phyloP scores from a whole-genome alignment of 371 early-diverging fungal genomes.

The Syncephalastrum monosporum region DNA sequence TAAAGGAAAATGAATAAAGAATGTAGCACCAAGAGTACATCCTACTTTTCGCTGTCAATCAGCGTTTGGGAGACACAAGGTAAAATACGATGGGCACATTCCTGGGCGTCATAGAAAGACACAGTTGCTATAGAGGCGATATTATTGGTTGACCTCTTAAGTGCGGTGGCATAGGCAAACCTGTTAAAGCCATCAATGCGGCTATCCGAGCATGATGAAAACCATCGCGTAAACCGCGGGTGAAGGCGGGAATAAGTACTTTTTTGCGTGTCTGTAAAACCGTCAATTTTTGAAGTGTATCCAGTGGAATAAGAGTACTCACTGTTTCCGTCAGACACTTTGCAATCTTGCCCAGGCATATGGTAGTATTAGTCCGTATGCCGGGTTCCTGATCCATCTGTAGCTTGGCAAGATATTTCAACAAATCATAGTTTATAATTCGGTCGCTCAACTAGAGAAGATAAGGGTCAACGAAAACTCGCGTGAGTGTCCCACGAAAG shows the following conservation, averaged over 20 bases:
- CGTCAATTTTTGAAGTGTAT: constrained; percentile 1
- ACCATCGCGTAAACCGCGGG: constrained; percentile 83
- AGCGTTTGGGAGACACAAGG: constrained; percentile 75
- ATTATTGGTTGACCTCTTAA: background rate
- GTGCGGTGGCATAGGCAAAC: constrained; percentile 24
- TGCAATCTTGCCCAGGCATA: constrained; percentile 90
- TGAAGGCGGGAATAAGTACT: constrained; percentile 79
- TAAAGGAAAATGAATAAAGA: constrained; percentile 11
- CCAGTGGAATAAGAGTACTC: constrained; percentile 17
- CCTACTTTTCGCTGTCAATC: constrained; percentile 85
- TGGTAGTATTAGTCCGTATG: constrained; percentile 92
- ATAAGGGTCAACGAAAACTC: background rate
- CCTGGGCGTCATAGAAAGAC: constrained; percentile 70
- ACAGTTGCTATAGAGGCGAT: constrained; percentile 55
- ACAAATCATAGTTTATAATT: constrained; percentile 81
- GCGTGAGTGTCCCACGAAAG: background rate
- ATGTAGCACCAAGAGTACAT: constrained; percentile 1
- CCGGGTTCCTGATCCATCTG: constrained; percentile 93
- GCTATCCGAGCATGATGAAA: constrained; percentile 91
- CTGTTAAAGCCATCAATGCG: constrained; percentile 81
- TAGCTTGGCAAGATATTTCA: constrained; percentile 82
- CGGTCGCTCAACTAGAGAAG: constrained; percentile 60
- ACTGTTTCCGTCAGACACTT: constrained; percentile 70
- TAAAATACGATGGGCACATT: constrained; percentile 70
- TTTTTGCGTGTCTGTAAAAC: constrained; percentile 61